Evolutionary conservation across 805 yeast genomes (phyloP), one percentile per base, ranked within the genome.

Genomic region (Schizosaccharomyces cryophilus): DNA sequence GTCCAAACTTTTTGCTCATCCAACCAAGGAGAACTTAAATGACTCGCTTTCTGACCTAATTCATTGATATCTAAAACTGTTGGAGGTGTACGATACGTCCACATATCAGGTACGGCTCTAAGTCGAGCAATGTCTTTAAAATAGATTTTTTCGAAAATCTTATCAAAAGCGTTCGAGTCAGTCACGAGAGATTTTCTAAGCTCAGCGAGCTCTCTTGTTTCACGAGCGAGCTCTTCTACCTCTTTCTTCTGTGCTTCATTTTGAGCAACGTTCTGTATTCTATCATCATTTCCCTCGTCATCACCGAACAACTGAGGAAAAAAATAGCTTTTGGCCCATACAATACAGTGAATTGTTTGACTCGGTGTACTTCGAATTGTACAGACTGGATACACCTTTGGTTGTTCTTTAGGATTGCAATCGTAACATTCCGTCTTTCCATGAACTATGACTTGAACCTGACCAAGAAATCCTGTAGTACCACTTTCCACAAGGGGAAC

Each of bases 361-460:
- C 95, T 86, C 0, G 99, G 99, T 0, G 98, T 93, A 5, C 96
- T 87, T 64, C 99, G 77, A 62, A 93, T 93, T 0, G 98, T 93
- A 70, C 99, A 93, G 1, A 93, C 96, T 0, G 99, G 96, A 70
- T 81, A 93, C 0, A 93, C 78, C 67, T 85, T 88, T 5, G 96
- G 95, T 0, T 94, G 82, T 45, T 82, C 93, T 67, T 90, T 87
- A 4, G 84, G 80, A 30, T 82, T 80, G 71, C 99, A 93, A 64
- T 88, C 96, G 71, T 88, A 94, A 71, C 99, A 93, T 72, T 93
- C 98, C 1, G 94, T 81, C 59, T 73, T 66, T 60, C 83, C 81
- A 1, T 62, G 62, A 64, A 80, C 77, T 62, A 93, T 90, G 1
- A 96, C 96, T 68, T 87, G 95, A 42, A 86, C 85, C 69, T 93